Conservation (phyloP, 2,329 filamentous ascomycete species). For the Ophiocordyceps robertsii region DNA sequence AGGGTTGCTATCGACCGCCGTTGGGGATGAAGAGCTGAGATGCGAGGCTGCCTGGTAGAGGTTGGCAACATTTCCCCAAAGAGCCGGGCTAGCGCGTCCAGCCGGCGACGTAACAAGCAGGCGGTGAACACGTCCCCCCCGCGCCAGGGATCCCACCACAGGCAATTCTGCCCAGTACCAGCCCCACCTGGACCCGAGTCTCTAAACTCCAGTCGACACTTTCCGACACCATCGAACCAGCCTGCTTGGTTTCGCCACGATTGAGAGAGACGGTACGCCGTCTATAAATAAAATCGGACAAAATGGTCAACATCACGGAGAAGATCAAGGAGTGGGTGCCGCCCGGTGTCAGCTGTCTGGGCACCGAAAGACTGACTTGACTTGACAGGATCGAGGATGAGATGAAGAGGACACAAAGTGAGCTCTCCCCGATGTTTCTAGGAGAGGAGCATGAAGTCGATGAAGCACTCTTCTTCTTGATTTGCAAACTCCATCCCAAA, state of each 20-base stretch:
- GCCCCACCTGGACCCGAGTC: slow-evolving; percentile 1
- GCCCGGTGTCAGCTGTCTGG: too few relatives aligned
- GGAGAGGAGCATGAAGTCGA: too few relatives aligned
- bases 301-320: slow-evolving; percentile 99
- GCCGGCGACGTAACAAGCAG: slow-evolving; percentile 8
- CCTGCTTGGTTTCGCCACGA: not conserved
- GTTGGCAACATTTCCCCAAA: too few relatives aligned
- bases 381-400: slow-evolving; percentile 89
- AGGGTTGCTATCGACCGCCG: too few relatives aligned
- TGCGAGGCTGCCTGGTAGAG: too few relatives aligned
- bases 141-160: not conserved
- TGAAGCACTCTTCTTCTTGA: not conserved
- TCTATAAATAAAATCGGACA: slow-evolving; percentile 17
- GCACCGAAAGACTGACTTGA: slow-evolving; percentile 7
- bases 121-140: slow-evolving; percentile 11
- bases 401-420: slow-evolving; percentile 98
- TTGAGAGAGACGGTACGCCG: slow-evolving; percentile 13
- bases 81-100: too few relatives aligned
- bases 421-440: slow-evolving; percentile 14
- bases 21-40: too few relatives aligned
- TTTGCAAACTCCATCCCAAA: too few relatives aligned
- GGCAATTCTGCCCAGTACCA: slow-evolving; percentile 8
- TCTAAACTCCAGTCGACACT: too few relatives aligned
- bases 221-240: not conserved
- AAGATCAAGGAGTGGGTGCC: slow-evolving; percentile 92